phyloP scores from a whole-genome alignment of 805 yeast species.

The Candida boleticola region DNA sequence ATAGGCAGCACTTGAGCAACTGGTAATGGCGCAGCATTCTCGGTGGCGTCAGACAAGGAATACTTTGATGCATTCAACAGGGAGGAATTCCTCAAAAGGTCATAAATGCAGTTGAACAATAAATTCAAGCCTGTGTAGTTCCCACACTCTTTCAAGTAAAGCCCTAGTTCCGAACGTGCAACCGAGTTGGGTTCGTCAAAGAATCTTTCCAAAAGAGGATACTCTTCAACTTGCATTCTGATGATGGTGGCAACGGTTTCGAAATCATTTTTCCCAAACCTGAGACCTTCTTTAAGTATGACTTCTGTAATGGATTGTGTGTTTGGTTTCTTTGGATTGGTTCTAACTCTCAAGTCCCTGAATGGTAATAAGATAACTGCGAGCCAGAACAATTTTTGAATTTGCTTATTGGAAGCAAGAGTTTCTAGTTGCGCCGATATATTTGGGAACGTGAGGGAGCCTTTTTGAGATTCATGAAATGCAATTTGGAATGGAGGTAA shows the following conservation, averaged over 20 bases:
- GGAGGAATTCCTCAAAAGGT: conserved; percentile 13
- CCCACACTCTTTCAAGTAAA: conserved; percentile 52
- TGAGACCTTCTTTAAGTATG: conserved; percentile 67
- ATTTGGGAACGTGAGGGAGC: not conserved
- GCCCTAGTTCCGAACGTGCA: conserved; percentile 59
- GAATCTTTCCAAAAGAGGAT: conserved; percentile 17
- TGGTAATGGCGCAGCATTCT: not conserved
- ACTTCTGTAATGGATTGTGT: conserved; percentile 42
- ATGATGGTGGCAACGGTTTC: conserved; percentile 49
- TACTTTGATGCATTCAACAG: not conserved
- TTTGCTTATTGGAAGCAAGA: conserved; percentile 6
- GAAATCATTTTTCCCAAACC: conserved; percentile 56
- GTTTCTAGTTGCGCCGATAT: not conserved
- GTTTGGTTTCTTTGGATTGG: conserved; percentile 36
- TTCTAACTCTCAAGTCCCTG: conserved; percentile 33
- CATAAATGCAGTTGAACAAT: conserved; percentile 36
- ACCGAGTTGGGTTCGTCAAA: conserved; percentile 15
- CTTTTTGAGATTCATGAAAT: not conserved
- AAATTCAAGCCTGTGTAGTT: conserved; percentile 47
- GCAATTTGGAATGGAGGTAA: conserved; percentile 9
- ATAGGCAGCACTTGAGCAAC: not conserved
- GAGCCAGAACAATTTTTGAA: conserved; percentile 43
- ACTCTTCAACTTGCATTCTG: conserved; percentile 19
- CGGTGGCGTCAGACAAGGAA: not conserved
- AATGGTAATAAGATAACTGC: conserved; percentile 52